A percentile compares a stretch with the other conserved stretches of the same genome.
Evolutionary conservation across 306 rosid species (phyloP).

Genomic region (Medicago lupulina): DNA sequence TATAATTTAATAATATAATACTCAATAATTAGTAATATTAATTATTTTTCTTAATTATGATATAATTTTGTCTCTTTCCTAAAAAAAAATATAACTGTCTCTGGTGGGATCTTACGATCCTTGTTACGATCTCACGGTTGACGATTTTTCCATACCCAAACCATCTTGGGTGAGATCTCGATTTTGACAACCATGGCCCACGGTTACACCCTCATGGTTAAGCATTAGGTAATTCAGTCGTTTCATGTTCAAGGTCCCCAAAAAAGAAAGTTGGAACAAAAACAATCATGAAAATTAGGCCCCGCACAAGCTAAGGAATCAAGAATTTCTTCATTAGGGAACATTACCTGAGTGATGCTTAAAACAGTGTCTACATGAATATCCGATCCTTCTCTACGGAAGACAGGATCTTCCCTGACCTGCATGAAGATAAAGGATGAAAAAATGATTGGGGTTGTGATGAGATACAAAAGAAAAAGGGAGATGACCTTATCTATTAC

Average conservation of each 20-base stretch:
- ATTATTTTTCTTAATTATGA: too few species aligned
- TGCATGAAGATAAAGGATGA: constrained; percentile 32
- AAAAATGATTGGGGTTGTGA: not conserved
- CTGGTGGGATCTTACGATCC: too few species aligned
- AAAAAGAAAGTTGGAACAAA: not conserved
- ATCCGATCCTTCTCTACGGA: constrained; percentile 85
- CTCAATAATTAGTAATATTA: too few species aligned
- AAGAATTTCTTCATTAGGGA: not conserved
- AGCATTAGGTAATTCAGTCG: not conserved
- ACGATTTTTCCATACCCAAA: too few species aligned
- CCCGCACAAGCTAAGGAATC: not conserved
- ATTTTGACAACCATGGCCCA: too few species aligned
- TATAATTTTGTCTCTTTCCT: too few species aligned
- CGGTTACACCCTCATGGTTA: not conserved
- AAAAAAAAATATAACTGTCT: too few species aligned
- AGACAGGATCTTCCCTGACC: constrained; percentile 92
- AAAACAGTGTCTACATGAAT: constrained; percentile 85
- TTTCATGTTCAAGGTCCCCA: not conserved
- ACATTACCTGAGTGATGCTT: constrained; percentile 81
- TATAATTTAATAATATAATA: too few species aligned
- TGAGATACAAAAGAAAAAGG: constrained; percentile 8
- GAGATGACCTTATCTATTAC: too few species aligned
- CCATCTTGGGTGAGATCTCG: too few species aligned
- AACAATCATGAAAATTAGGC: not conserved
- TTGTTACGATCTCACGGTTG: too few species aligned